Evolutionary conservation across 1,139 yeast species (phyloP).

Genomic region (Hansenula anomala): DNA sequence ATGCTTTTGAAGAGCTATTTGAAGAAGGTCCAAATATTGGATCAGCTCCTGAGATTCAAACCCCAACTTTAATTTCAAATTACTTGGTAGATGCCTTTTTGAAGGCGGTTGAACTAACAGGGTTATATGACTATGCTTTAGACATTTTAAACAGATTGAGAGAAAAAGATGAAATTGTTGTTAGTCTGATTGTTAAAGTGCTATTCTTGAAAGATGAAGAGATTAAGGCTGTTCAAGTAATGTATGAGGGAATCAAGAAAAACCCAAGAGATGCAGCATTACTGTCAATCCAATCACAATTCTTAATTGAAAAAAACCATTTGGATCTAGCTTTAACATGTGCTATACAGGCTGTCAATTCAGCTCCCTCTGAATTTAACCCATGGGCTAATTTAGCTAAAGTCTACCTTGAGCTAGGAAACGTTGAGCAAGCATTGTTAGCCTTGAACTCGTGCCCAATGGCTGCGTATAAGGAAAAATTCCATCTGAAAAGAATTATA

Average conservation of each 20-base stretch:
- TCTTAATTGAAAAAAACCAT: constrained; percentile 63
- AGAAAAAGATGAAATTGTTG: constrained; percentile 44
- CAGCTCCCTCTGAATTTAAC: constrained; percentile 87
- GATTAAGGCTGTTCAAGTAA: constrained; percentile 64
- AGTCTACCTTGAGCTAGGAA: constrained; percentile 70
- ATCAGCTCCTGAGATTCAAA: constrained; percentile 62
- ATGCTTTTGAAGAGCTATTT: constrained; percentile 61
- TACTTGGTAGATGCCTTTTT: constrained; percentile 80
- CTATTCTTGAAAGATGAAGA: constrained; percentile 69
- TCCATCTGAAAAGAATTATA: constrained; percentile 40
- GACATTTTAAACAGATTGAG: constrained; percentile 47
- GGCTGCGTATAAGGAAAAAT: constrained; percentile 80
- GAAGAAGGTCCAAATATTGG: constrained; percentile 61
- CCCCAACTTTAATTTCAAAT: constrained; percentile 63
- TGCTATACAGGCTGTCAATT: constrained; percentile 77
- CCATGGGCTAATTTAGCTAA: constrained; percentile 85
- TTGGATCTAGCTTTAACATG: constrained; percentile 72
- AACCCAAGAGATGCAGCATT: constrained; percentile 62
- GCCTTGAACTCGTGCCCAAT: constrained; percentile 93
- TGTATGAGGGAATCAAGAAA: constrained; percentile 54
- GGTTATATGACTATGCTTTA: constrained; percentile 59
- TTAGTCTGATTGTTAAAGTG: constrained; percentile 62
- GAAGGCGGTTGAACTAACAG: constrained; percentile 66
- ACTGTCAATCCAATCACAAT: constrained; percentile 61
- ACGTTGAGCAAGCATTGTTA: constrained; percentile 79